A percentile compares a stretch with the other conserved stretches of the same genome.
These are phyloP conservation scores for Scutellaria barbata DNA, from an alignment of 257 asterid species.

Conservation along the genomic window DNA sequence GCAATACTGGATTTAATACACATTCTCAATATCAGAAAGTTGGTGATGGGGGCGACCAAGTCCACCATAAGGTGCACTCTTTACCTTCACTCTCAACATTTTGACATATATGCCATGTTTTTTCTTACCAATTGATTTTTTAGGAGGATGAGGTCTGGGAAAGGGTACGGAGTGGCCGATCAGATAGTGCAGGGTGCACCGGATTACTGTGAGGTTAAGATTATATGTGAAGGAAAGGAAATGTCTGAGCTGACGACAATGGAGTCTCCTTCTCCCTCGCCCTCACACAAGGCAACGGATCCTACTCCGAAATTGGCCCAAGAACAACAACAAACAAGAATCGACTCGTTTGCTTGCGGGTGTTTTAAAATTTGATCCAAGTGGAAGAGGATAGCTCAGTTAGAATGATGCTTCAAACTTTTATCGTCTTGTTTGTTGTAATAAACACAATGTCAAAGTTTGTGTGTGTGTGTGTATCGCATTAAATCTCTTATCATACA, in stretches of 20 bases:
- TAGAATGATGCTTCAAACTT: conserved; percentile 44
- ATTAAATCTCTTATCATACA: background rate
- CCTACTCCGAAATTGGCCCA: conserved; percentile 30
- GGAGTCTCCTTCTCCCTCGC: conserved; percentile 44
- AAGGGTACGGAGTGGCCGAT: conserved; percentile 49
- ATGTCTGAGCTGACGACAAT: conserved; percentile 33
- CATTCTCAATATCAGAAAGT: conserved; percentile 64
- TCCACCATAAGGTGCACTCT: conserved; percentile 52
- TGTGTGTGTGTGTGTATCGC: background rate
- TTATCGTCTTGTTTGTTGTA: background rate
- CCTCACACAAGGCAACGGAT: conserved; percentile 31
- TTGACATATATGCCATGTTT: background rate
- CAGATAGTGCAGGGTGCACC: conserved; percentile 61
- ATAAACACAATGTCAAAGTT: background rate
- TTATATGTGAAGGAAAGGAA: conserved; percentile 81
- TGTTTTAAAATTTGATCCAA: conserved; percentile 45
- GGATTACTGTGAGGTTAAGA: conserved; percentile 68
- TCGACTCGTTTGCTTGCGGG: conserved; percentile 43
- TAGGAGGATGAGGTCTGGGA: conserved; percentile 59
- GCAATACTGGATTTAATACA: conserved; percentile 83
- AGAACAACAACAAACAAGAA: conserved; percentile 18
- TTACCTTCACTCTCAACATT: background rate
- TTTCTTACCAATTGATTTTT: background rate
- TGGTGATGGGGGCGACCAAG: conserved; percentile 64
- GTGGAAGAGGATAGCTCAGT: conserved; percentile 59